phyloP scores from a whole-genome alignment of 192 early-diverging fungal genomes.

The Helicostylum pulchrum region DNA sequence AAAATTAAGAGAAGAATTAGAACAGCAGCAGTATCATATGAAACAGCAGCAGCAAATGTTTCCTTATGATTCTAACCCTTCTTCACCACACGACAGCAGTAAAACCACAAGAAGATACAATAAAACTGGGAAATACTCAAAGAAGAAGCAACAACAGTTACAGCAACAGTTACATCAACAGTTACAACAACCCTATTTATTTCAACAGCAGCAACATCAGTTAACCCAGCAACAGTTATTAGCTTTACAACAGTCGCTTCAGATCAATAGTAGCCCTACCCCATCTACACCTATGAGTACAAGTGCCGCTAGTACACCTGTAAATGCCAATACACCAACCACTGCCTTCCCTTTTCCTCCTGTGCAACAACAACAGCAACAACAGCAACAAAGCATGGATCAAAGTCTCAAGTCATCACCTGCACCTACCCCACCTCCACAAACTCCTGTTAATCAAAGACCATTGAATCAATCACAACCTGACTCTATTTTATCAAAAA shows the following conservation, averaged over 20 bases:
- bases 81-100: neutral
- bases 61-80: neutral
- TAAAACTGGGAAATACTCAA: slow-evolving; percentile 62
- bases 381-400: neutral
- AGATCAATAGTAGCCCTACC: neutral
- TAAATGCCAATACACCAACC: neutral
- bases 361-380: neutral
- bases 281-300: neutral
- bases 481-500: slow-evolving; percentile 14
- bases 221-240: neutral
- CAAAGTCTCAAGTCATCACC: neutral
- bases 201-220: neutral
- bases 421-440: neutral
- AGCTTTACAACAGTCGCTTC: neutral
- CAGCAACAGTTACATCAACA: slow-evolving; percentile 13
- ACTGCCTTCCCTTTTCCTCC: neutral
- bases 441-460: neutral
- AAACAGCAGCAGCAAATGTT: slow-evolving; percentile 12
- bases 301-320: no score
- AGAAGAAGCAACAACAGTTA: slow-evolving; percentile 40
- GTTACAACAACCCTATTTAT: neutral
- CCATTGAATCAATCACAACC: no score
- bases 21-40: slow-evolving; percentile 12
- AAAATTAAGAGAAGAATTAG: slow-evolving; percentile 27
- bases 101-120: slow-evolving; percentile 54